Evolutionary conservation across 768 basidiomycete species (phyloP), one percentile per base, ranked within the genome.

Genomic region (Cystobasidium tubakii): DNA sequence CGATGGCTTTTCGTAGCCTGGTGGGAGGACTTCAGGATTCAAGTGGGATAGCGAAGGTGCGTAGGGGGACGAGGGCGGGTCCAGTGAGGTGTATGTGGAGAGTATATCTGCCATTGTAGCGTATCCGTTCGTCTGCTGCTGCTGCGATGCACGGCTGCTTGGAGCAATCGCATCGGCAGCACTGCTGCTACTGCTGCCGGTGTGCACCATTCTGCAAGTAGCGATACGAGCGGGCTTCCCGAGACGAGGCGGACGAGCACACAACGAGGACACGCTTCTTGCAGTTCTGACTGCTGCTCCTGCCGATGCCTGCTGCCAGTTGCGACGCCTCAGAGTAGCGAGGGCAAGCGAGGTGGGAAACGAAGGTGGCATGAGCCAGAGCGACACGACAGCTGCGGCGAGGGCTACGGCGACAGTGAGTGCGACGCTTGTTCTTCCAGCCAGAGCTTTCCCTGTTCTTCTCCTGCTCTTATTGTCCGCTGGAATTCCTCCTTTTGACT

Each of bases 41-140:
- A 71, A 34, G 29, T 71, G 69, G 13, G 54, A 55, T 55, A 71
- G 36, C 4, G 69, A 71, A 13, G 69, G 53, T 12, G 69, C 54
- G n/a, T 57, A 71, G 17, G 53, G 69, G 2, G 57, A 60, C 13
- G 57, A 25, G 6, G 57, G 57, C 10, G 57, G 29, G 29, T 27
- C 13, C 33, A 34, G 25, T 2, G 57, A 60, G 9, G 57, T 60
- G 33, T 60, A 60, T 17, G 57, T 27, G 29, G 57, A 60, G 12
- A 60, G 10, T 27, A 60, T 60, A 31, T 60, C 57, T 17, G 57
- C 15, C 57, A 60, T 15, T 27, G 57, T 60, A 60, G 57, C 57
- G 33, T 60, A 60, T 60, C 57, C 57, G 21, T 60, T 60, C 33
- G 12, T 60, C 29, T 34, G 46, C 46, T 50, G 46, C n/a, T 50